Percentiles rank a stretch among this genome's conserved stretches.
Conservation (phyloP, 257 asterid species). For the Agastache rugosa region DNA sequence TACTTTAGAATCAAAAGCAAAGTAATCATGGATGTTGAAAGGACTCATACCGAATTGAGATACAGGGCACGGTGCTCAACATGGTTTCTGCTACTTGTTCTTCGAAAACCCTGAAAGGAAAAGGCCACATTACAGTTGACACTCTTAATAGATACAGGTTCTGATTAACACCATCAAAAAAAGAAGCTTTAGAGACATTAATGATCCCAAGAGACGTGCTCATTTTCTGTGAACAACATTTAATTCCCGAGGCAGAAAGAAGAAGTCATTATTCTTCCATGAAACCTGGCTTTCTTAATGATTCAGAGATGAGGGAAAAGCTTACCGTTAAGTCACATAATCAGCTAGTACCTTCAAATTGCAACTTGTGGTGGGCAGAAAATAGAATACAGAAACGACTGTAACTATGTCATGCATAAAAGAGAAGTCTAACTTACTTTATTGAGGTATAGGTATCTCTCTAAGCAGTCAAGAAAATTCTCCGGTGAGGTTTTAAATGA, state of each 20-base stretch:
- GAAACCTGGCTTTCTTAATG: background rate
- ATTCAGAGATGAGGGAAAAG: constrained; percentile 19
- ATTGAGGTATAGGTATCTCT: constrained; percentile 63
- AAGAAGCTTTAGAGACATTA: constrained; percentile 2
- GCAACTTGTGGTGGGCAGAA: constrained; percentile 18
- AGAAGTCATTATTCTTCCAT: constrained; percentile 17
- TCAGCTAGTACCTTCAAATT: constrained; percentile 22
- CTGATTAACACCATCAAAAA: background rate
- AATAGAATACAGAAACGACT: constrained; percentile 25
- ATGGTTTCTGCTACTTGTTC: constrained; percentile 53
- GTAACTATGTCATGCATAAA: constrained; percentile 10
- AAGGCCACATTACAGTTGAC: constrained; percentile 28
- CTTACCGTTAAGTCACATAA: constrained; percentile 24
- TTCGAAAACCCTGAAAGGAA: constrained; percentile 72
- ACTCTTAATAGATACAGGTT: constrained; percentile 24
- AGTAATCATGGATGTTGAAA: constrained; percentile 27
- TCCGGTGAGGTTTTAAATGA: constrained; percentile 68
- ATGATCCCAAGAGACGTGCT: constrained; percentile 8
- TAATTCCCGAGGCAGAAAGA: constrained; percentile 11
- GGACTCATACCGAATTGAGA: constrained; percentile 72
- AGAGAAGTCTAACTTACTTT: constrained; percentile 55
- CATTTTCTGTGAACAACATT: constrained; percentile 16
- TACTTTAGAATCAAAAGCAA: background rate
- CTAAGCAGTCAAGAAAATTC: constrained; percentile 61
- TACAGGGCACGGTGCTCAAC: constrained; percentile 80